Evolutionary conservation across 441 rosid genomes (phyloP), one percentile per base, ranked within the genome.

Genomic region (Bocquillonia castaneifolia): DNA sequence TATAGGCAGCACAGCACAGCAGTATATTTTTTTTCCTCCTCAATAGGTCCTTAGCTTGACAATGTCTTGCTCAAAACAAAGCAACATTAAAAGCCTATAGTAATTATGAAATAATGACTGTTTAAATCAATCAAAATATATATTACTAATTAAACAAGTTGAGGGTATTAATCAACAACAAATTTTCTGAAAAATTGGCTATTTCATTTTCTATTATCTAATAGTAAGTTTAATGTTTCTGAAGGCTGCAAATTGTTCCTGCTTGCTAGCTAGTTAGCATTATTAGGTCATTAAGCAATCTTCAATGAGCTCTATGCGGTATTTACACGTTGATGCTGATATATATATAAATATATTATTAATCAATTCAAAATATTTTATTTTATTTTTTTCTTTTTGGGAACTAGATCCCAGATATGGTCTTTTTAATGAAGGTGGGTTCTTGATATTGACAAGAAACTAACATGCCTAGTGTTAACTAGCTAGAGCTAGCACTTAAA

Each of bases 381-480:
- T n/a, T 10, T 32, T 48, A 72, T 77, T 2, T 17, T 23, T 22
- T 28, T 2, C 2, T n/a, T 34, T 36, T 75, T 77, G 51, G 74
- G 71, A 72, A 72, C 70, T 69, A 59, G 66, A 79, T 78, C 77
- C 69, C 76, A 69, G 59, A 76, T 76, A 71, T 70, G 64, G 73
- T 80, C 57, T 71, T 75, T 76, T 76, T 17, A 72, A 48, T 69
- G 80, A 67, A 57, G 78, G 75, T 64, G 77, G 81, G 64, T 79
- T 79, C 81, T 80, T 84, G 96, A 88, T 81, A 61, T 73, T 77
- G 93, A 88, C 95, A 79, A 79, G 86, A 79, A 91, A 84, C 93
- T 87, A 83, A 85, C 86, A 80, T 82, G 82, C 61, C 62, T 13
- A 66, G 14, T 50, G 25, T 13, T 22, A 50, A 20, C 42, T 36